phyloP scores from a whole-genome alignment of 768 basidiomycete genomes.

The Boletus coccyginus region DNA sequence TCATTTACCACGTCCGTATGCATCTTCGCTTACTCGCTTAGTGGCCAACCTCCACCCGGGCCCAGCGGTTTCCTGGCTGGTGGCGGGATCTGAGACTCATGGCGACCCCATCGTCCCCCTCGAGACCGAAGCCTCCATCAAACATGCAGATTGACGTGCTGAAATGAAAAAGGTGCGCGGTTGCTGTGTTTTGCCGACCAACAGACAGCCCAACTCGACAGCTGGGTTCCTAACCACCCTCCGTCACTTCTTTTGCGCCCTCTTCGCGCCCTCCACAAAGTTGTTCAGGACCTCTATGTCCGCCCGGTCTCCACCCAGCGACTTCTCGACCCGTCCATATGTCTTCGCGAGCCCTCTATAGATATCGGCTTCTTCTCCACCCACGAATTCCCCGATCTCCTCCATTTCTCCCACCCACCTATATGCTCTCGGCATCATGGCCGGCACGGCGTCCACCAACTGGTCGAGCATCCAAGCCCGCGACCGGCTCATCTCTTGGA shows the following conservation, averaged over 20 bases:
- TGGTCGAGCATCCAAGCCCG: conserved; percentile 44
- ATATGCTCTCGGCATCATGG: conserved; percentile 62
- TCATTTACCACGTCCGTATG: conserved; percentile 20
- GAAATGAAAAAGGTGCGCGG: conserved; percentile 24
- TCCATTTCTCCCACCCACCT: conserved; percentile 64
- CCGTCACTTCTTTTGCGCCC: conserved; percentile 2
- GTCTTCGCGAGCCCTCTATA: conserved; percentile 47
- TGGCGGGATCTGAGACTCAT: background rate
- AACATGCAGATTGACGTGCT: conserved; percentile 15
- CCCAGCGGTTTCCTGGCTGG: background rate
- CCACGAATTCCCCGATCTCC: conserved; percentile 58
- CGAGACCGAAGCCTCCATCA: conserved; percentile 11
- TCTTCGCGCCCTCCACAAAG: conserved; percentile 48
- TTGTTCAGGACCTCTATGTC: conserved; percentile 41
- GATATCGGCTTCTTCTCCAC: conserved; percentile 41
- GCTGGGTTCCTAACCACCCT: conserved; percentile 8
- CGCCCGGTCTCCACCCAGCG: conserved; percentile 35
- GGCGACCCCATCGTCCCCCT: background rate
- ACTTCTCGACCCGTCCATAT: conserved; percentile 43
- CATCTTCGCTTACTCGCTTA: conserved; percentile 19
- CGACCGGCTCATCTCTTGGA: conserved; percentile 46
- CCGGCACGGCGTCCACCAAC: conserved; percentile 38
- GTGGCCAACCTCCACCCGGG: background rate
- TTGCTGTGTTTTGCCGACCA: conserved; percentile 15
- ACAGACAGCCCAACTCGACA: conserved; percentile 10